Evolutionary conservation across 1,139 yeast species (phyloP).

Genomic region (Yamadazyma aaseri): DNA sequence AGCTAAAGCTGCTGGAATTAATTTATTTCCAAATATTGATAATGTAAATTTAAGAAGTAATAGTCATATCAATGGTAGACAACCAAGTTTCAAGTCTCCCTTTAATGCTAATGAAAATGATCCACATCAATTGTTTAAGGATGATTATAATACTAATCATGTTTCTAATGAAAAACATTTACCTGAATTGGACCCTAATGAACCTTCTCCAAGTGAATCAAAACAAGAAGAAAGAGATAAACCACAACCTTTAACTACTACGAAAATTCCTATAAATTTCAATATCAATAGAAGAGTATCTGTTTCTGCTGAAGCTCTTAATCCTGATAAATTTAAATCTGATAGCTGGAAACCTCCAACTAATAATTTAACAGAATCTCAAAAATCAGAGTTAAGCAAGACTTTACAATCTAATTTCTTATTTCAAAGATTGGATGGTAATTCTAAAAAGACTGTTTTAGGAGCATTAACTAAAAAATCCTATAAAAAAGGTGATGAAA

Average conservation of each 20-base stretch:
- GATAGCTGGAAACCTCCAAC: conserved; percentile 76
- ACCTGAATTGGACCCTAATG: conserved; percentile 23
- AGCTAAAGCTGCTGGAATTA: conserved; percentile 54
- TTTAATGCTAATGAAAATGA: conserved; percentile 55
- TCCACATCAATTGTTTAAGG: conserved; percentile 54
- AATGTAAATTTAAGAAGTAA: conserved; percentile 26
- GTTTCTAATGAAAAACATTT: conserved; percentile 20
- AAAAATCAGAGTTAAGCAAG: conserved; percentile 64
- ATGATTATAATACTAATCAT: conserved; percentile 42
- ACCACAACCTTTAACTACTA: conserved; percentile 20
- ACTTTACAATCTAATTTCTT: conserved; percentile 79
- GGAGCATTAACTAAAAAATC: conserved; percentile 76
- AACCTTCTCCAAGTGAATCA: conserved; percentile 14
- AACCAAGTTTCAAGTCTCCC: conserved; percentile 61
- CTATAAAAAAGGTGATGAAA: conserved; percentile 57
- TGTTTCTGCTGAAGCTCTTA: conserved; percentile 77
- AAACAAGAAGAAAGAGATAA: conserved; percentile 13
- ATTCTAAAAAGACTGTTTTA: conserved; percentile 72
- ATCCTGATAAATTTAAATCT: conserved; percentile 53
- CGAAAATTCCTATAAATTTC: conserved; percentile 52
- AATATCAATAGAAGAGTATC: conserved; percentile 85
- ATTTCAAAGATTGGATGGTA: conserved; percentile 74
- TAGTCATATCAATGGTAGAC: conserved; percentile 32
- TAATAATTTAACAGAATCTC: conserved; percentile 62
- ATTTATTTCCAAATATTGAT: conserved; percentile 44